These are phyloP conservation scores for Candida quercuum DNA, from an alignment of 805 yeast species.

Conservation along the genomic window DNA sequence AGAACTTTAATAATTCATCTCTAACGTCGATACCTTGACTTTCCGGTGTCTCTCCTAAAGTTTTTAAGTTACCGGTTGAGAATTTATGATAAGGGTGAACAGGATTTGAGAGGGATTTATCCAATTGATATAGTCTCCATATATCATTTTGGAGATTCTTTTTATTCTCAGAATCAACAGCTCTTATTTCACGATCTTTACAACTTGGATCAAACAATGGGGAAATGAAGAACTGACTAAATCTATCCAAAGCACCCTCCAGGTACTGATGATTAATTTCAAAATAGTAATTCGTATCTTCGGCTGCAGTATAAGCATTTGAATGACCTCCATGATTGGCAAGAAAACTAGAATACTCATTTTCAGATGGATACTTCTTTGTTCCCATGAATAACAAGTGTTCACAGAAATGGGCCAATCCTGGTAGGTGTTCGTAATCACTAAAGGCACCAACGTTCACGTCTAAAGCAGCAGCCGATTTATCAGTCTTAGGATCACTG, in stretches of 20 bases:
- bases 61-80: constrained; percentile 80
- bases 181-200: constrained; percentile 87
- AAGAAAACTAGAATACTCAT: constrained; percentile 69
- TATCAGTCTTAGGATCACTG: constrained; percentile 65
- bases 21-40: constrained; percentile 65
- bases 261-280: constrained; percentile 73
- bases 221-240: constrained; percentile 83
- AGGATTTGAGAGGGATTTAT: constrained; percentile 65
- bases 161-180: constrained; percentile 94
- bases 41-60: constrained; percentile 66
- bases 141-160: constrained; percentile 85
- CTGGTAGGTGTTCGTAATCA: constrained; percentile 59
- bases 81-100: constrained; percentile 83
- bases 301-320: constrained; percentile 87
- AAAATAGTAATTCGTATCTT: constrained; percentile 87
- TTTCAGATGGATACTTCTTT: constrained; percentile 68
- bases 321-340: constrained; percentile 84
- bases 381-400: constrained; percentile 81
- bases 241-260: constrained; percentile 86
- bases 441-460: constrained; percentile 74
- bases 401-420: constrained; percentile 76
- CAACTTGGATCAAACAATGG: constrained; percentile 74
- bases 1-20: constrained; percentile 72
- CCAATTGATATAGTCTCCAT: constrained; percentile 87
- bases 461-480: constrained; percentile 74